Conservation (phyloP, 768 basidiomycete genomes). For the Clitopilus passeckerianus region DNA sequence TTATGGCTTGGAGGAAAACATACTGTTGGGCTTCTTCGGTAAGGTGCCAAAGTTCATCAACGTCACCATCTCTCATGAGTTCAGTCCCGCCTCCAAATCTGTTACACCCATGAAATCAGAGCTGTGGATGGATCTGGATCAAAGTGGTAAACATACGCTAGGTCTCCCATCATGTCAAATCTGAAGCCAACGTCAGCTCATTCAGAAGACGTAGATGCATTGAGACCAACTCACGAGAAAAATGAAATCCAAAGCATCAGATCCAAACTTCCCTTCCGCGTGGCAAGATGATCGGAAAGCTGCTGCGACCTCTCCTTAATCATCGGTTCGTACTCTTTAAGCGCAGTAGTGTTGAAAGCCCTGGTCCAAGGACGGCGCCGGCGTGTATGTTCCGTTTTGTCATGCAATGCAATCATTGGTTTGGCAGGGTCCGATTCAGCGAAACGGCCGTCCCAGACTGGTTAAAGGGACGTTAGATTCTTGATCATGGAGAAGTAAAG, state of each 20-base stretch:
- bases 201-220: background rate
- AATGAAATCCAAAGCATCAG: slow-evolving; percentile 23
- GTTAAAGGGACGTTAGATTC: background rate
- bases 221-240: slow-evolving; percentile 20
- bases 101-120: background rate
- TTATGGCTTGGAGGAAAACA: background rate
- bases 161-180: slow-evolving; percentile 34
- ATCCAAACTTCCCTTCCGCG: slow-evolving; percentile 11
- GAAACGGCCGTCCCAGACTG: slow-evolving; percentile 34
- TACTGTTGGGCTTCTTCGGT: slow-evolving; percentile 40
- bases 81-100: slow-evolving; percentile 18
- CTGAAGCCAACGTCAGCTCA: slow-evolving; percentile 10
- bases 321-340: slow-evolving; percentile 27
- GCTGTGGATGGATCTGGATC: too few relatives aligned
- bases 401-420: slow-evolving; percentile 9
- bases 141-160: slow-evolving; percentile 20
- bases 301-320: slow-evolving; percentile 17
- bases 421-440: slow-evolving; percentile 19
- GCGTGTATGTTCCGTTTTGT: slow-evolving; percentile 24
- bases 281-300: slow-evolving; percentile 18
- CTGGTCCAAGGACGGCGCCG: slow-evolving; percentile 30
- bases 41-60: slow-evolving; percentile 35
- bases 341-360: slow-evolving; percentile 24
- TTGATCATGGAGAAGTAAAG: background rate
- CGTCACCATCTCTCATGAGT: slow-evolving; percentile 34